Evolutionary conservation across 2,329 filamentous ascomycete species (phyloP).

Genomic region (Tolypocladium guangdongense): DNA sequence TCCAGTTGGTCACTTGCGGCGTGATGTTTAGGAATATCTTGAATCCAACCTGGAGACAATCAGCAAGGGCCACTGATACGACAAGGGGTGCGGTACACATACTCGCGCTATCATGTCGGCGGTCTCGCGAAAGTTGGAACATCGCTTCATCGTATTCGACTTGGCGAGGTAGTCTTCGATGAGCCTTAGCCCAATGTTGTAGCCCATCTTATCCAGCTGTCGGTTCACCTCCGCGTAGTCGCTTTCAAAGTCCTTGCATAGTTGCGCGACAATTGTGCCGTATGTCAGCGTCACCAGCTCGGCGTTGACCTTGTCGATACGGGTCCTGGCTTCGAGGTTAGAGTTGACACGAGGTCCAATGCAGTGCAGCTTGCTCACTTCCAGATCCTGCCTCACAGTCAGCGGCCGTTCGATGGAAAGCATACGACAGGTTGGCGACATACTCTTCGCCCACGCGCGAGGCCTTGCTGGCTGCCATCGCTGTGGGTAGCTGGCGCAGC

Average conservation of each 20-base stretch:
- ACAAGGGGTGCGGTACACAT: conserved; percentile 3
- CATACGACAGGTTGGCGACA: conserved; percentile 15
- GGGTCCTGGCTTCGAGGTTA: conserved; percentile 51
- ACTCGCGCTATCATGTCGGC: conserved; percentile 95
- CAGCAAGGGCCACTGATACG: conserved; percentile 3
- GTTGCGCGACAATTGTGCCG: conserved; percentile 89
- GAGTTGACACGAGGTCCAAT: conserved; percentile 8
- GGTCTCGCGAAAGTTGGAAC: conserved; percentile 87
- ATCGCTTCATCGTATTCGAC: conserved; percentile 78
- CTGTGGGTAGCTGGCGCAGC: conserved; percentile 1
- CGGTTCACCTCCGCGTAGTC: conserved; percentile 96
- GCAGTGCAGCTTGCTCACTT: conserved; percentile 54
- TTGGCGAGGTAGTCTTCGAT: conserved; percentile 98
- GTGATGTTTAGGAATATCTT: conserved; percentile 99
- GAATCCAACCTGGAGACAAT: conserved; percentile 66
- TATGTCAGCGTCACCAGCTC: conserved; percentile 96
- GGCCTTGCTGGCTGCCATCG: conserved; percentile 51
- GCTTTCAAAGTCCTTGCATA: conserved; percentile 91
- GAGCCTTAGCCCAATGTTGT: conserved; percentile 90
- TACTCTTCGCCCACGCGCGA: conserved; percentile 53
- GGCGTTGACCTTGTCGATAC: conserved; percentile 95
- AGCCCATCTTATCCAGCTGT: conserved; percentile 97
- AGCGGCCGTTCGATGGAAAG: conserved; percentile 5
- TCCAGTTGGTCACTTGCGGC: conserved; percentile 90
- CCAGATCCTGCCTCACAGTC: conserved; percentile 60